Conservation (phyloP, 805 yeast species). For the Ogataea neopini region DNA sequence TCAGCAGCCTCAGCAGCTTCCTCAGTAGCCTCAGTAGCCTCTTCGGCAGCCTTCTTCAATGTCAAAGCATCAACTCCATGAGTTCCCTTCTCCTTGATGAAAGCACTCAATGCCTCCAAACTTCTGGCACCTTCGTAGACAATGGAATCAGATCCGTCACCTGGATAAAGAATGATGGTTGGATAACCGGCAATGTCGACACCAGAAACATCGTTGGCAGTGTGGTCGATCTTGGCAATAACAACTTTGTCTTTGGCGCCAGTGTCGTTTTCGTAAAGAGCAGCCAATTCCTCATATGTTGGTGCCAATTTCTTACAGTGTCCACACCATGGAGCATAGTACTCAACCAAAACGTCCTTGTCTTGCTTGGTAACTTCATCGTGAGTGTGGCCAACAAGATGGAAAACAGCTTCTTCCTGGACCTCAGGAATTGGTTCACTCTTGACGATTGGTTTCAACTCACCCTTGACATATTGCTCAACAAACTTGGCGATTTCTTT, state of each 20-base stretch:
- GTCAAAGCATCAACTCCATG: conserved; percentile 57
- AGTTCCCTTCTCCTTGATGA: conserved; percentile 70
- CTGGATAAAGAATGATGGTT: conserved; percentile 88
- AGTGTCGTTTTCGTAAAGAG: conserved; percentile 53
- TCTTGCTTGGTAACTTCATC: conserved; percentile 60
- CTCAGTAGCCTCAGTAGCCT: conserved; percentile 81
- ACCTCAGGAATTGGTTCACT: conserved; percentile 83
- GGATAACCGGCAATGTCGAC: conserved; percentile 89
- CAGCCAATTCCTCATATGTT: conserved; percentile 83
- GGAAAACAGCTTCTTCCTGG: conserved; percentile 69
- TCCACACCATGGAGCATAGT: conserved; percentile 98
- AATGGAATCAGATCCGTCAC: conserved; percentile 67
- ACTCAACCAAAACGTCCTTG: conserved; percentile 82
- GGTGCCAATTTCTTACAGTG: conserved; percentile 94
- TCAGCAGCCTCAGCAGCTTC: conserved; percentile 77
- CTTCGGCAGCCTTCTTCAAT: conserved; percentile 52
- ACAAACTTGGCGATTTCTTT: conserved; percentile 63
- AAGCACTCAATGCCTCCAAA: conserved; percentile 65
- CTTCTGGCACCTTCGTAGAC: conserved; percentile 72
- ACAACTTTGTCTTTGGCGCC: conserved; percentile 55
- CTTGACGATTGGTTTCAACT: conserved; percentile 71
- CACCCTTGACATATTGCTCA: conserved; percentile 60
- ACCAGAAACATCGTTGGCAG: conserved; percentile 77
- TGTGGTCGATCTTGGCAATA: conserved; percentile 87
- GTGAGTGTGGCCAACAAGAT: conserved; percentile 83